Evolutionary conservation across 2,329 filamentous ascomycete species (phyloP).

Genomic region (Periconia macrospinosa): DNA sequence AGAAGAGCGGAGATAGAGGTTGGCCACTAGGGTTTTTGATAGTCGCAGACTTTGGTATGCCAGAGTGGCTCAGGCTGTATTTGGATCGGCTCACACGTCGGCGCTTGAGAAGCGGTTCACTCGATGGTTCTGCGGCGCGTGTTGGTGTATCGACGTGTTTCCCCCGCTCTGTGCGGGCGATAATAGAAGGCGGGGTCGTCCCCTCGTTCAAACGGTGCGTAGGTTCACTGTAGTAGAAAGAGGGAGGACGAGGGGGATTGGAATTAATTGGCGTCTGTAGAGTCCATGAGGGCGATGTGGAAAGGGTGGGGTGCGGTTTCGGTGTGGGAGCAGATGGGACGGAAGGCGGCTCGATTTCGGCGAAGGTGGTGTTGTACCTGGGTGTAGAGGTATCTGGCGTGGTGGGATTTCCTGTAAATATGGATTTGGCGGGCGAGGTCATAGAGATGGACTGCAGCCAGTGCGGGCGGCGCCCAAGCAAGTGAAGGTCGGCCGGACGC

Average conservation of each 20-base stretch:
- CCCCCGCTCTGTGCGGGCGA: constrained; percentile 26
- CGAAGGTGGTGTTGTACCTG: constrained; percentile 20
- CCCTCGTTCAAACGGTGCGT: not conserved
- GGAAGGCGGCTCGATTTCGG: constrained; percentile 16
- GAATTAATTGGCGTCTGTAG: constrained; percentile 13
- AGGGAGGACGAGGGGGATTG: not conserved
- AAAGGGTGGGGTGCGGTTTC: constrained; percentile 6
- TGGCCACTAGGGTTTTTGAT: constrained; percentile 24
- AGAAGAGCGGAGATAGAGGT: constrained; percentile 56
- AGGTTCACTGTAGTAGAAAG: not conserved
- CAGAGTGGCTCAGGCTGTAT: constrained; percentile 42
- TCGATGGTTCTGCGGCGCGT: constrained; percentile 14
- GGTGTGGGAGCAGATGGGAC: constrained; percentile 3
- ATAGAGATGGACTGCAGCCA: constrained; percentile 15
- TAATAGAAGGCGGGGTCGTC: constrained; percentile 18
- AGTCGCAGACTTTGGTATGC: constrained; percentile 2
- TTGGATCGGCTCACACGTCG: constrained; percentile 20
- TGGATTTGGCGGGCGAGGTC: constrained; percentile 34
- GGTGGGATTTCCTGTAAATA: constrained; percentile 38
- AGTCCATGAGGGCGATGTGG: constrained; percentile 20
- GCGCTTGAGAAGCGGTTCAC: constrained; percentile 41
- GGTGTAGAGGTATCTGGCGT: constrained; percentile 17
- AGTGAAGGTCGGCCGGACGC: not conserved
- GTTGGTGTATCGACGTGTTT: constrained; percentile 5
- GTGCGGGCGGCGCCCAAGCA: not conserved